A percentile compares a stretch with the other conserved stretches of the same genome.
Conservation (phyloP, 192 early-diverging fungal genomes). For the Coemansia sp. region DNA sequence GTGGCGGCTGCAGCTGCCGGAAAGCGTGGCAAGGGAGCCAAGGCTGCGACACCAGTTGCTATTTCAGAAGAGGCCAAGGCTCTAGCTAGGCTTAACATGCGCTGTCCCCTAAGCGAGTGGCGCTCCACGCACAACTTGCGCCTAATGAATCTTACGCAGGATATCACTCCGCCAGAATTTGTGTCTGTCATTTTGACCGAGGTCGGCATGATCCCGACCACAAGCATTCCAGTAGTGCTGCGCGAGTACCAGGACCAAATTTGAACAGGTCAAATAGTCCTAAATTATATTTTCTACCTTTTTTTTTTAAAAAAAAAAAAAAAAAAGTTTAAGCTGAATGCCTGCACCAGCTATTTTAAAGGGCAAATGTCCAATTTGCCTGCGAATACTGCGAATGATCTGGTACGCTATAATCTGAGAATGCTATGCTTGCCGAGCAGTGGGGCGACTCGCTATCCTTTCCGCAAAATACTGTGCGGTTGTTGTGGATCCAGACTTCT, state of each 20-base stretch:
- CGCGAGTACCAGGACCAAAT: conserved; percentile 56
- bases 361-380: conserved; percentile 27
- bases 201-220: conserved; percentile 86
- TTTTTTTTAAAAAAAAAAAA: no score
- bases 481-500: conserved; percentile 50
- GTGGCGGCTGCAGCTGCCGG: neutral
- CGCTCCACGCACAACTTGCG: conserved; percentile 71
- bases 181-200: conserved; percentile 90
- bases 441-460: conserved; percentile 17
- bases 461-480: conserved; percentile 42
- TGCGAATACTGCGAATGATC: conserved; percentile 44
- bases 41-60: conserved; percentile 13
- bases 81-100: conserved; percentile 10
- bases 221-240: conserved; percentile 75
- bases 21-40: conserved; percentile 24
- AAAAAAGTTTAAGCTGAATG: neutral
- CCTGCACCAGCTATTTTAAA: neutral
- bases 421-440: conserved; percentile 28
- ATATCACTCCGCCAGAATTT: conserved; percentile 92
- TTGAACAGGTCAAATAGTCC: neutral
- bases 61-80: conserved; percentile 32
- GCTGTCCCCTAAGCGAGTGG: conserved; percentile 65
- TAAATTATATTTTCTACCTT: neutral
- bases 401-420: conserved; percentile 34
- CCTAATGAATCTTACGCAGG: conserved; percentile 88